phyloP scores from a whole-genome alignment of 1,139 yeast species.

The Candida frijolesensis region DNA sequence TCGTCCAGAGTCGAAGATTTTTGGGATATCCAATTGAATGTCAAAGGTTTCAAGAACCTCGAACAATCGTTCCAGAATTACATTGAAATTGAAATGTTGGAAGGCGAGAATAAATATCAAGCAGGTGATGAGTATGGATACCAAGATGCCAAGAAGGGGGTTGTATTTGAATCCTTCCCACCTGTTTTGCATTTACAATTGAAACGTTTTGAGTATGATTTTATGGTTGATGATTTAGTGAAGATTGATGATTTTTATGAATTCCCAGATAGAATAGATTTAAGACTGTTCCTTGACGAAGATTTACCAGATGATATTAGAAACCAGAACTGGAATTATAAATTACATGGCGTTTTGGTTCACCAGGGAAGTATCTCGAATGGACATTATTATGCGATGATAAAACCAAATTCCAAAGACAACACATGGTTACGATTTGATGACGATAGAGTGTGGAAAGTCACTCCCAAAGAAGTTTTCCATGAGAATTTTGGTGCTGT shows the following conservation, averaged over 20 bases:
- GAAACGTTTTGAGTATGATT: constrained; percentile 93
- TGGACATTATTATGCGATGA: constrained; percentile 95
- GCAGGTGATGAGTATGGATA: constrained; percentile 85
- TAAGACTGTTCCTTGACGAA: constrained; percentile 75
- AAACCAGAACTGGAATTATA: constrained; percentile 71
- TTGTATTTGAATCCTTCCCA: constrained; percentile 86
- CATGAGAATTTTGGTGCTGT: constrained; percentile 92
- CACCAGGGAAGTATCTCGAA: constrained; percentile 95
- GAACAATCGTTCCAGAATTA: constrained; percentile 81
- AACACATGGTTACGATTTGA: constrained; percentile 90
- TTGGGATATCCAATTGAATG: constrained; percentile 97
- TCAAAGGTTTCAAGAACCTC: constrained; percentile 75
- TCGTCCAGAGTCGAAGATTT: constrained; percentile 91
- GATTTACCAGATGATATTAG: constrained; percentile 45
- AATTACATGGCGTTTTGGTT: constrained; percentile 89
- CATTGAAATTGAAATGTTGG: constrained; percentile 83
- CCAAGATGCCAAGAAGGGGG: constrained; percentile 97
- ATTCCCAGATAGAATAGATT: constrained; percentile 81
- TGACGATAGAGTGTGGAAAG: constrained; percentile 92
- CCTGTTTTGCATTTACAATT: constrained; percentile 91
- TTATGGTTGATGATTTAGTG: constrained; percentile 83
- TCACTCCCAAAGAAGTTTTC: constrained; percentile 79
- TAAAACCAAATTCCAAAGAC: constrained; percentile 67
- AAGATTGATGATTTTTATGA: constrained; percentile 93
- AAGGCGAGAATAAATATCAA: constrained; percentile 94